Evolutionary conservation across 257 asterid genomes (phyloP).

Genomic region (Gynochthodes officinalis): DNA sequence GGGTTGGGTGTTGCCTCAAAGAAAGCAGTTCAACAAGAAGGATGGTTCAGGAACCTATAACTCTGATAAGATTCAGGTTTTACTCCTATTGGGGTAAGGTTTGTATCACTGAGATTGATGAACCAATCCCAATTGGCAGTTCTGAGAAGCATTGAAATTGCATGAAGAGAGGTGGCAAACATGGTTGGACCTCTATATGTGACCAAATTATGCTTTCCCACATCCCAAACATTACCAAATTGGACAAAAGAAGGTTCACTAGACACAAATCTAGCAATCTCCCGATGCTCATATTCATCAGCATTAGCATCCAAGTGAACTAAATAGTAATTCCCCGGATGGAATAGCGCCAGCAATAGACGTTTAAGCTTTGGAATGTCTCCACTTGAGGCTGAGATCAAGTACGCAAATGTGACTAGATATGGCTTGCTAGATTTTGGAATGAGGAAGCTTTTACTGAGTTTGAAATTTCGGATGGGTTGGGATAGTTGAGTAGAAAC

Average conservation of each 20-base stretch:
- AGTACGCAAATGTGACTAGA: conserved; percentile 75
- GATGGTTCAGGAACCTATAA: too few species aligned
- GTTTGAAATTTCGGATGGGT: conserved; percentile 49
- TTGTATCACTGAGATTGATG: conserved; percentile 80
- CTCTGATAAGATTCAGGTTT: too few species aligned
- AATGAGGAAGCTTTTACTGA: conserved; percentile 39
- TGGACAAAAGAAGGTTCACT: conserved; percentile 44
- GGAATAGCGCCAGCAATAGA: conserved; percentile 66
- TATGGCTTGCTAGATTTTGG: conserved; percentile 43
- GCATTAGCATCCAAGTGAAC: conserved; percentile 76
- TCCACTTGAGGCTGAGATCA: conserved; percentile 79
- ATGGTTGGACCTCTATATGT: conserved; percentile 92
- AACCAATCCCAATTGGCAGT: conserved; percentile 90
- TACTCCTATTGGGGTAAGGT: too few species aligned
- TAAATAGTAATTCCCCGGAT: conserved; percentile 69
- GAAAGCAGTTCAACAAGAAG: too few species aligned
- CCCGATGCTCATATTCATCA: conserved; percentile 53
- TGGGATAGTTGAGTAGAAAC: conserved; percentile 38
- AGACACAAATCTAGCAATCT: conserved; percentile 60
- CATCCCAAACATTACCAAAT: conserved; percentile 76
- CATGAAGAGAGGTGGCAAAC: conserved; percentile 85
- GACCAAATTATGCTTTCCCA: conserved; percentile 60
- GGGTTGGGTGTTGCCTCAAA: too few species aligned
- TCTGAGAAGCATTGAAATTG: conserved; percentile 60
- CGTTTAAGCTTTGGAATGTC: conserved; percentile 74